Percentiles rank a stretch among this genome's conserved stretches.
Evolutionary conservation across 2,329 filamentous ascomycete species (phyloP).

Genomic region (Sporothrix curviconia): DNA sequence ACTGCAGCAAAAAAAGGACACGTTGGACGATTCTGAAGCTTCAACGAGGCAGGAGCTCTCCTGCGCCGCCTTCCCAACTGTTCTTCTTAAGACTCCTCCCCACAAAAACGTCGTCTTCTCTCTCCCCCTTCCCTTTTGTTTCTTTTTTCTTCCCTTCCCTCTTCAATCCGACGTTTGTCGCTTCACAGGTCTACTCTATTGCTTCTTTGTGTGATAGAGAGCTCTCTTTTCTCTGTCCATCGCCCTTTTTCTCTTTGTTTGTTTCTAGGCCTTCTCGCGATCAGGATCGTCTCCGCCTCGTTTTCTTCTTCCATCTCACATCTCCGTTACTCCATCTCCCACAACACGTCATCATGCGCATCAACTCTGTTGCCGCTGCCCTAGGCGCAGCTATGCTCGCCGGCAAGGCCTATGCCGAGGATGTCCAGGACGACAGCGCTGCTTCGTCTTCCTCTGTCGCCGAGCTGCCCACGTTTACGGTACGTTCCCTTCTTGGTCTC

Average conservation of each 20-base stretch:
- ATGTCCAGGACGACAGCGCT: conserved; percentile 45
- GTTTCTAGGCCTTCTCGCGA: conserved; percentile 5
- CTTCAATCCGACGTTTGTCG: conserved; percentile 14
- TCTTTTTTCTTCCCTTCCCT: conserved; percentile 10
- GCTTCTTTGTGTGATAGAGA: neutral
- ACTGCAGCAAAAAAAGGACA: conserved; percentile 20
- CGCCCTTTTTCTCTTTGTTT: neutral
- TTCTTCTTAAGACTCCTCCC: conserved; percentile 13
- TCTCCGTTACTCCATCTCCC: neutral
- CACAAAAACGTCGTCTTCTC: conserved; percentile 15
- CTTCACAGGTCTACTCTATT: conserved; percentile 6
- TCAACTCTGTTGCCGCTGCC: conserved; percentile 70
- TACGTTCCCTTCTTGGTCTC: conserved; percentile 43
- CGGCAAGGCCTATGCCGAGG: conserved; percentile 62
- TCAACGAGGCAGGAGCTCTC: neutral
- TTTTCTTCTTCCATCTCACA: neutral
- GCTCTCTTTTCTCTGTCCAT: neutral
- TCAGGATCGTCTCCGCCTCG: neutral
- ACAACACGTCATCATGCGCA: conserved; percentile 63
- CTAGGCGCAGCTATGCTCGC: conserved; percentile 68
- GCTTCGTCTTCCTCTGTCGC: conserved; percentile 46
- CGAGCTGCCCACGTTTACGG: conserved; percentile 77
- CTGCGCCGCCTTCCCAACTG: conserved; percentile 7
- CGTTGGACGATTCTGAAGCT: conserved; percentile 18
- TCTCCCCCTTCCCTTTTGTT: conserved; percentile 6